Evolutionary conservation across 305 asterid species (phyloP), one percentile per base, ranked within the genome.

Genomic region (Rubia peregrina): DNA sequence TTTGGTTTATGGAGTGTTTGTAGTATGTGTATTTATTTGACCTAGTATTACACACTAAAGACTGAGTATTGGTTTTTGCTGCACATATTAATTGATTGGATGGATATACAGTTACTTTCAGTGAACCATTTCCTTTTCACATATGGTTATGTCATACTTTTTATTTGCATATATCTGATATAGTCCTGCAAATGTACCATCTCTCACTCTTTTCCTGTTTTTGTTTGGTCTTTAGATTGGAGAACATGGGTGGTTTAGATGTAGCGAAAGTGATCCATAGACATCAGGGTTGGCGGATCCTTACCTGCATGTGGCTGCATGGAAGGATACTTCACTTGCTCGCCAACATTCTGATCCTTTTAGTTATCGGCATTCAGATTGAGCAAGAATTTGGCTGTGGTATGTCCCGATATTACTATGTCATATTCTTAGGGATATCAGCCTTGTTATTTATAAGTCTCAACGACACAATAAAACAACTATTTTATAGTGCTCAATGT

Each of bases 371-470:
- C 79, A 78, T 84, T 69, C 82, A 80, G 63, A 82, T 84, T 36
- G 88, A 84, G 77, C 86, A 81, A 36, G 88, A 82, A 69, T 84
- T 84, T 57, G 86, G 88, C 68, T 84, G 80, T 70, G 85, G 88
- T 84, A 82, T 42, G 86, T 55, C 51, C 38, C 56, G 46, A 17
- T 55, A 16, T 51, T 71, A 48, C 30, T 26, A 21, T 44, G 19
- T 19, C 22, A 40, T 38, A 38, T 53, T 46, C 9, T 65, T 6
- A 44, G 6, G 69, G 17, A 7, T 61, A 7, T 5, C 33, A n/a
- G 63, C 51, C 36, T 36, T 51, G 57, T 49, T 38, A n/a, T n/a
- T 33, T 68, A 51, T 68, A 16, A 55, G 49, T 33, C 63, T 51
- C 36, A 33, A 33, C 63, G 0, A 41, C 12, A 68, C 72, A 6